Evolutionary conservation across 345 rosid species (phyloP), one percentile per base, ranked within the genome.

Genomic region (Physaria fendleri): DNA sequence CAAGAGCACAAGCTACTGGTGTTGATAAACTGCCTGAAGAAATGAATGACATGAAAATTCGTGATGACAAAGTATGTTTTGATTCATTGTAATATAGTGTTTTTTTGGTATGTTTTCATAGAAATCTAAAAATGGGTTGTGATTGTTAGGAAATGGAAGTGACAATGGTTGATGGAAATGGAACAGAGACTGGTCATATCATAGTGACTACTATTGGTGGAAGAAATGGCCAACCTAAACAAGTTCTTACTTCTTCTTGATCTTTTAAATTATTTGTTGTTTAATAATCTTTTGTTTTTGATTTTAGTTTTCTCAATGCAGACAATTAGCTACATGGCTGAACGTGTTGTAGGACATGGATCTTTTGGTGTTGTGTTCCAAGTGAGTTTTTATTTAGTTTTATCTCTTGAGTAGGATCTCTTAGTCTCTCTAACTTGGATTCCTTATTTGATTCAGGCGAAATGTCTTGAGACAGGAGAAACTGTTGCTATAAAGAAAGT

Each of bases 261-360:
- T 46, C 25, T 50, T 59, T 24, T 18, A 6, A 2, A 11, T 66
- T 17, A 4, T 25, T 46, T 27, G 28, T 7, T 42, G 42, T 5
- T 0, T 32, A 22, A 8, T 3, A 4, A 4, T 11, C 29, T 15
- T 3, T 6, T 34, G 29, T n/a, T n/a, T 30, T 46, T 59, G 5
- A 11, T 48, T 29, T 10, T 23, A 5, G 12, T 17, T 30, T 18
- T n/a, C 5, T 67, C 21, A 66, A 59, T 76, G 8, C 76, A 93
- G 99, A 89, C 97, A 2, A 87, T 93, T 41, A 93, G 95, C 74
- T 93, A 89, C 78, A 89, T 93, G 97, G 99, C 99, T 5, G 99
- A 93, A 64, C 99, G 97, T 35, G 88, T 82, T 74, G 95, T 93
- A 49, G 99, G 99, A 24, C 93, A 87, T 2, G 99, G 99, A 53